phyloP scores from a whole-genome alignment of 192 early-diverging fungal genomes.

The Phlyctochytrium arcticum region DNA sequence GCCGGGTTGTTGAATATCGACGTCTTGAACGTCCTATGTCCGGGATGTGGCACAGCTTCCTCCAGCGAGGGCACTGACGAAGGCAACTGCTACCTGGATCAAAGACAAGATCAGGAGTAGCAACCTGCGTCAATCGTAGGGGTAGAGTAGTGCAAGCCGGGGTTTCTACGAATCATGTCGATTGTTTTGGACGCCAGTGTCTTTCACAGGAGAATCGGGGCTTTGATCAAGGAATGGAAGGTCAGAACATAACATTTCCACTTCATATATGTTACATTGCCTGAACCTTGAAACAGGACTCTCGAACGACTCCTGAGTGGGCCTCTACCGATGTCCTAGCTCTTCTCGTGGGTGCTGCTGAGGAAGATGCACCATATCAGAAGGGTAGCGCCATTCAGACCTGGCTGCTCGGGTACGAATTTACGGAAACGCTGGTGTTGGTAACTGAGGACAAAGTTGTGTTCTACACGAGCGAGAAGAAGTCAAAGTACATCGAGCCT shows the following conservation, averaged over 20 bases:
- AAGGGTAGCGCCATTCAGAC: conserved; percentile 68
- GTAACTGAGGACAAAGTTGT: conserved; percentile 71
- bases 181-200: conserved; percentile 15
- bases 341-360: conserved; percentile 58
- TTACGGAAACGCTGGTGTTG: conserved; percentile 78
- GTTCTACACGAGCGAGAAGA: conserved; percentile 76
- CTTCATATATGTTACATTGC: neutral
- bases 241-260: too few relatives aligned
- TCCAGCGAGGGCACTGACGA: too few relatives aligned
- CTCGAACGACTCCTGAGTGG: conserved; percentile 17
- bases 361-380: conserved; percentile 69
- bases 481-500: conserved; percentile 42
- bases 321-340: conserved; percentile 53
- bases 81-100: too few relatives aligned
- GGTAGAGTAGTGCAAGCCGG: too few relatives aligned
- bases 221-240: conserved; percentile 25
- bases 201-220: conserved; percentile 18
- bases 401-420: conserved; percentile 93
- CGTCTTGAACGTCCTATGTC: too few relatives aligned
- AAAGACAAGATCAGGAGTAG: too few relatives aligned
- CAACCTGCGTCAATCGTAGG: too few relatives aligned
- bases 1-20: too few relatives aligned
- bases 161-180: too few relatives aligned
- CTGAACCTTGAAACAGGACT: too few relatives aligned
- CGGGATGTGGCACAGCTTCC: too few relatives aligned